Evolutionary conservation across 495 filamentous ascomycete genomes (phyloP).

Genomic region (Evernia prunastri): DNA sequence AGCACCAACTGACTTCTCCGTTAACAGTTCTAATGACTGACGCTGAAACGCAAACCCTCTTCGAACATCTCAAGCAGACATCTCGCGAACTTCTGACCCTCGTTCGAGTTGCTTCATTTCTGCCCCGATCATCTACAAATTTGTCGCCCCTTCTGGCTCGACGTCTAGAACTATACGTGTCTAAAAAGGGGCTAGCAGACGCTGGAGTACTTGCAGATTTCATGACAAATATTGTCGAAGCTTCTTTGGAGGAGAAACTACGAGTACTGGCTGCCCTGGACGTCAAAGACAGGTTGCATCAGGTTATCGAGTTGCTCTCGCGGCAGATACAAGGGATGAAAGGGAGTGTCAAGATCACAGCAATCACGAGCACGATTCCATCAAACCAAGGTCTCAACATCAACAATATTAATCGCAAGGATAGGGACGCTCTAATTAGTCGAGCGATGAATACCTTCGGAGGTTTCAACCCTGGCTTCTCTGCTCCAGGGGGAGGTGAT

Average conservation of each 20-base stretch:
- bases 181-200: slow-evolving; percentile 64
- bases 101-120: slow-evolving; percentile 66
- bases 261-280: slow-evolving; percentile 71
- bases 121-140: slow-evolving; percentile 55
- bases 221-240: slow-evolving; percentile 84
- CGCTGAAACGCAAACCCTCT: slow-evolving; percentile 56
- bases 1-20: slow-evolving; percentile 22
- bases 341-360: slow-evolving; percentile 70
- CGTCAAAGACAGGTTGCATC: slow-evolving; percentile 67
- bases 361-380: slow-evolving; percentile 56
- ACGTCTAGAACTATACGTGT: slow-evolving; percentile 78
- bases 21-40: slow-evolving; percentile 46
- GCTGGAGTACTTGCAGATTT: slow-evolving; percentile 92
- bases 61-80: slow-evolving; percentile 71
- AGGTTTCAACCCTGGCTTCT: slow-evolving; percentile 42
- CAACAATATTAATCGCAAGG: slow-evolving; percentile 45
- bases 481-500: slow-evolving; percentile 42
- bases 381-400: slow-evolving; percentile 46
- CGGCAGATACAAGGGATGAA: slow-evolving; percentile 75
- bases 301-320: slow-evolving; percentile 71
- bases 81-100: slow-evolving; percentile 77
- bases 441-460: slow-evolving; percentile 44
- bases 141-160: slow-evolving; percentile 78
- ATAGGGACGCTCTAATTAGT: slow-evolving; percentile 47
- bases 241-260: slow-evolving; percentile 81